phyloP scores from a whole-genome alignment of 805 yeast genomes.

The Candida qinlingensis region DNA sequence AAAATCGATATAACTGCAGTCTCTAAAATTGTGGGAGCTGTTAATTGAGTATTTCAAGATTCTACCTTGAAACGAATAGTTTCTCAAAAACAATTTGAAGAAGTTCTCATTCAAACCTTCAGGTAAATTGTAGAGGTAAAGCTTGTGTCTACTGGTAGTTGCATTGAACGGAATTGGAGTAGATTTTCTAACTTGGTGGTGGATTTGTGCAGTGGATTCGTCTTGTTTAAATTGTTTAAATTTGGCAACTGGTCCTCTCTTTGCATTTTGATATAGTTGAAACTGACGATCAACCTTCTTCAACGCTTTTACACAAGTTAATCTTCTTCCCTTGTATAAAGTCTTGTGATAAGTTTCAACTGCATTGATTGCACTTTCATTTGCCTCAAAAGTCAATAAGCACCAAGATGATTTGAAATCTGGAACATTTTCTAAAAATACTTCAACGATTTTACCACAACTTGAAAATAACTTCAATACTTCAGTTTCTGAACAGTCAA shows the following conservation, averaged over 20 bases:
- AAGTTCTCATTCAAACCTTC: slow-evolving; percentile 23
- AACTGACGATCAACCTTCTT: slow-evolving; percentile 18
- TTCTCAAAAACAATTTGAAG: slow-evolving; percentile 23
- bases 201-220: background rate
- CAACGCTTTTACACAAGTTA: slow-evolving; percentile 28
- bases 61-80: slow-evolving; percentile 18
- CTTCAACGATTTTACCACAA: slow-evolving; percentile 45
- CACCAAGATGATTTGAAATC: slow-evolving; percentile 35
- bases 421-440: slow-evolving; percentile 45
- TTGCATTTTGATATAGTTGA: slow-evolving; percentile 1
- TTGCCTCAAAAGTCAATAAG: slow-evolving; percentile 41
- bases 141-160: background rate
- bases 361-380: slow-evolving; percentile 42
- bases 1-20: slow-evolving; percentile 23
- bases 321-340: slow-evolving; percentile 23
- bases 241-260: background rate
- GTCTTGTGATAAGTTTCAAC: slow-evolving; percentile 29
- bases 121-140: slow-evolving; percentile 24
- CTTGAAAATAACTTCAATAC: slow-evolving; percentile 38
- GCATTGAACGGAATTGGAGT: no score
- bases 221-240: background rate
- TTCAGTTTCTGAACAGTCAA: slow-evolving; percentile 32
- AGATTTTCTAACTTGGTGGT: no score
- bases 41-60: slow-evolving; percentile 18
- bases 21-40: slow-evolving; percentile 4